phyloP scores from a whole-genome alignment of 2,329 filamentous ascomycete genomes.

The Esteya vermicola region DNA sequence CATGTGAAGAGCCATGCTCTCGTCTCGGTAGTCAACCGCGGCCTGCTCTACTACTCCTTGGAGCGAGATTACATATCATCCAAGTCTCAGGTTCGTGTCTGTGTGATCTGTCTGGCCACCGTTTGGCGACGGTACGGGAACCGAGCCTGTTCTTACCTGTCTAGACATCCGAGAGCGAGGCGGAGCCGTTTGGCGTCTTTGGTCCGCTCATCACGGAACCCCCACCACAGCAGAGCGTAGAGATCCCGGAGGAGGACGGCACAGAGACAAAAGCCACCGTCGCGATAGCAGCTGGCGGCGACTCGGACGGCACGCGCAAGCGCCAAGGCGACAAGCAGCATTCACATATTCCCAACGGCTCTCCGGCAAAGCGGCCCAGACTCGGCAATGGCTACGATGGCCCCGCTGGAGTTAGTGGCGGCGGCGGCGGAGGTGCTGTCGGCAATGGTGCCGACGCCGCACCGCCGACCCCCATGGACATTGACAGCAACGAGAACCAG shows the following conservation, averaged over 20 bases:
- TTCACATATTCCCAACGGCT: conserved; percentile 35
- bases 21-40: conserved; percentile 48
- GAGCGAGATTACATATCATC: conserved; percentile 35
- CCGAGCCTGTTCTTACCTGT: conserved; percentile 23
- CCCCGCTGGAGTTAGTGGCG: too few relatives aligned
- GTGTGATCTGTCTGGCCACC: conserved; percentile 17
- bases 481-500: conserved; percentile 36
- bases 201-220: conserved; percentile 36
- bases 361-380: conserved; percentile 42
- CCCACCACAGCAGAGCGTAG: conserved; percentile 20
- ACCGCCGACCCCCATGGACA: conserved; percentile 39
- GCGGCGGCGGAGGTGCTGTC: too few relatives aligned
- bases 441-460: conserved; percentile 23
- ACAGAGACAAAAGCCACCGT: conserved; percentile 1
- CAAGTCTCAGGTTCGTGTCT: conserved; percentile 30
- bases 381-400: conserved; percentile 49
- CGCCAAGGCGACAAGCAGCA: conserved; percentile 31
- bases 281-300: conserved; percentile 14
- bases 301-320: conserved; percentile 33
- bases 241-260: conserved; percentile 6
- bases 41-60: conserved; percentile 44
- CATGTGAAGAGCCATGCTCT: conserved; percentile 52
- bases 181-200: conserved; percentile 38
- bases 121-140: conserved; percentile 4
- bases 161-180: conserved; percentile 28